Evolutionary conservation across 2,329 filamentous ascomycete species (phyloP).

Genomic region (Alternaria conjuncta): DNA sequence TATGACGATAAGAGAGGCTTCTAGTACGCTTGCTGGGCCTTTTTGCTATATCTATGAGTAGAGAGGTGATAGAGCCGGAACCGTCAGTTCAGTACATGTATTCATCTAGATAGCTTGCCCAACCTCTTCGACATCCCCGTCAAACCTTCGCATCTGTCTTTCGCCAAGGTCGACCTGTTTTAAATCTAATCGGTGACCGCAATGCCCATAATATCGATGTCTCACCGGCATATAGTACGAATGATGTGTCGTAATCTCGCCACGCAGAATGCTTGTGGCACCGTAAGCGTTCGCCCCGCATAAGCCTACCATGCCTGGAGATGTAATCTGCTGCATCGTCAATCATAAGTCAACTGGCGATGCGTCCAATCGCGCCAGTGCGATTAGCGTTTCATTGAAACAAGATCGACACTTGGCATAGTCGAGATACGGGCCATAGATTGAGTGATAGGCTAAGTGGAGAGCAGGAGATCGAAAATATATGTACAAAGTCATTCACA

Average conservation of each 20-base stretch:
- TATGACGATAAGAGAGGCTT: constrained; percentile 45
- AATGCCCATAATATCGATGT: background rate
- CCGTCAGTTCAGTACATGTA: background rate
- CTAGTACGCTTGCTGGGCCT: constrained; percentile 52
- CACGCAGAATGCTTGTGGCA: background rate
- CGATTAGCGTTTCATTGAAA: background rate
- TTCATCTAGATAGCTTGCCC: background rate
- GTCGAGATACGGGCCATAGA: background rate
- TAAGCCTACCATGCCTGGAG: background rate
- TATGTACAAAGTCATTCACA: too few species aligned
- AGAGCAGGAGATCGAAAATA: background rate
- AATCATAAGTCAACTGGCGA: background rate
- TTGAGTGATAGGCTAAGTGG: background rate
- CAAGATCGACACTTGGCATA: background rate
- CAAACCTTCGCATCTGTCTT: background rate
- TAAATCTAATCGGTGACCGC: background rate
- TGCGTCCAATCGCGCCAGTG: background rate
- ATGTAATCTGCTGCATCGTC: background rate
- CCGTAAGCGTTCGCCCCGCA: background rate
- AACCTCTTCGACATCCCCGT: background rate
- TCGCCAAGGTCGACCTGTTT: background rate
- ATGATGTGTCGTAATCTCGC: background rate
- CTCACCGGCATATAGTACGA: background rate
- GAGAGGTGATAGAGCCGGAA: background rate
- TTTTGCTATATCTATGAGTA: constrained; percentile 54